Conservation (phyloP, 257 asterid genomes). For the Fraxinus cuspidata region DNA sequence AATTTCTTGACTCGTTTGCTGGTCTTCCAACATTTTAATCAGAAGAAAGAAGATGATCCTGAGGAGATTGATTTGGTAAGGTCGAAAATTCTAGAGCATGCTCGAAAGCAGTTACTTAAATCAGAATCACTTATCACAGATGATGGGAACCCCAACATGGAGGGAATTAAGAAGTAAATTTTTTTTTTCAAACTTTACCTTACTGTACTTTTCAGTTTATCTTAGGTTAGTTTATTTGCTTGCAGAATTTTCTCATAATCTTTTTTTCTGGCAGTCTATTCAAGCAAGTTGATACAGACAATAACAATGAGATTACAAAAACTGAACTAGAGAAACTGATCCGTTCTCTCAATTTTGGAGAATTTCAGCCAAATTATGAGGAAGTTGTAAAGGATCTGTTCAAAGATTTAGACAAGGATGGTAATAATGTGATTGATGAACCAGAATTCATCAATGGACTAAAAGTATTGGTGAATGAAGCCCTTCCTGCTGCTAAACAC, state of each 20-base stretch:
- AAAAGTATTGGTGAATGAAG: conserved; percentile 32
- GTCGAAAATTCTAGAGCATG: conserved; percentile 1
- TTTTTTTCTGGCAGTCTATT: conserved; percentile 19
- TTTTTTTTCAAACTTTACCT: too few species aligned
- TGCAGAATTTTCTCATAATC: not conserved
- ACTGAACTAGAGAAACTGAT: conserved; percentile 21
- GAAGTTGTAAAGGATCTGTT: conserved; percentile 15
- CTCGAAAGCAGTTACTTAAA: not conserved
- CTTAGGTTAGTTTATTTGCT: not conserved
- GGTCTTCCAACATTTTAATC: conserved; percentile 28
- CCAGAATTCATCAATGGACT: conserved; percentile 45
- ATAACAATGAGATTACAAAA: conserved; percentile 18
- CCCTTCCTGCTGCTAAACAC: conserved; percentile 30
- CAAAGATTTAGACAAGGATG: conserved; percentile 29
- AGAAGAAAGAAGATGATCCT: conserved; percentile 37
- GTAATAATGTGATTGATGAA: conserved; percentile 41
- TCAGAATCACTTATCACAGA: not conserved
- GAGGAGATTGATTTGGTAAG: not conserved
- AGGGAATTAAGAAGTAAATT: not conserved
- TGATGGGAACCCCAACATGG: not conserved
- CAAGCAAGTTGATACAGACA: conserved; percentile 11
- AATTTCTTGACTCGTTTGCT: not conserved
- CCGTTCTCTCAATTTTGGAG: conserved; percentile 21
- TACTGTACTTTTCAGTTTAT: not conserved
- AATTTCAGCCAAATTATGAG: not conserved